Conservation (phyloP, 805 yeast genomes). For the Yarrowia sp. region DNA sequence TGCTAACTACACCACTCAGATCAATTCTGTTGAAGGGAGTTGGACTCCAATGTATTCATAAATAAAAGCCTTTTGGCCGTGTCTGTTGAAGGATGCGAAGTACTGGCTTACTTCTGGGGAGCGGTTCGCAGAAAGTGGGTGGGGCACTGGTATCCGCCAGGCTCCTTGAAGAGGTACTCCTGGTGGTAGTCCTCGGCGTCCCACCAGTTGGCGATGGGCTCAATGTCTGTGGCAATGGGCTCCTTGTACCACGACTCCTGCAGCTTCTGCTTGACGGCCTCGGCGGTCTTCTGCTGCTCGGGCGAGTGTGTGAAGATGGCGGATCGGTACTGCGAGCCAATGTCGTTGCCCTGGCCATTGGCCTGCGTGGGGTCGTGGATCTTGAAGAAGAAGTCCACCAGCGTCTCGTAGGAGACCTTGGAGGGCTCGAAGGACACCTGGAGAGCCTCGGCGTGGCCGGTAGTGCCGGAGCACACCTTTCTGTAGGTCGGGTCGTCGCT, state of each 20-base stretch:
- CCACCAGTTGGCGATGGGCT: slow-evolving; percentile 66
- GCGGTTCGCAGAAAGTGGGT: slow-evolving; percentile 74
- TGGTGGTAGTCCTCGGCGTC: slow-evolving; percentile 98
- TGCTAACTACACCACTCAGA: too few species aligned
- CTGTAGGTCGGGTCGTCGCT: slow-evolving; percentile 57
- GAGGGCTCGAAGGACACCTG: slow-evolving; percentile 81
- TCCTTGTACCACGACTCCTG: slow-evolving; percentile 77
- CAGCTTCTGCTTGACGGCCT: slow-evolving; percentile 48
- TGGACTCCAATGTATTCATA: slow-evolving; percentile 5
- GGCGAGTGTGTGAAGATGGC: slow-evolving; percentile 65
- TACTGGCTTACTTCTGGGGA: slow-evolving; percentile 39
- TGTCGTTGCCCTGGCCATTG: slow-evolving; percentile 82
- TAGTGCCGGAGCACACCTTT: slow-evolving; percentile 72
- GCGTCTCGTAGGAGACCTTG: slow-evolving; percentile 53
- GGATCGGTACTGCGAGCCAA: slow-evolving; percentile 87
- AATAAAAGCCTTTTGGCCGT: slow-evolving; percentile 8
- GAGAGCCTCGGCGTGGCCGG: slow-evolving; percentile 78
- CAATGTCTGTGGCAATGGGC: slow-evolving; percentile 65
- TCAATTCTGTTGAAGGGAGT: slow-evolving; percentile 1
- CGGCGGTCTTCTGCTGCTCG: slow-evolving; percentile 50
- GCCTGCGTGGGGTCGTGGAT: slow-evolving; percentile 92
- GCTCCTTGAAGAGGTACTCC: slow-evolving; percentile 71
- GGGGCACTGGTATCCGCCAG: slow-evolving; percentile 86
- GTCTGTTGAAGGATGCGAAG: background rate
- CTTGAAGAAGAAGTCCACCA: slow-evolving; percentile 80